Evolutionary conservation across 805 yeast genomes (phyloP), one percentile per base, ranked within the genome.

Genomic region (Ogataea salicorniae): DNA sequence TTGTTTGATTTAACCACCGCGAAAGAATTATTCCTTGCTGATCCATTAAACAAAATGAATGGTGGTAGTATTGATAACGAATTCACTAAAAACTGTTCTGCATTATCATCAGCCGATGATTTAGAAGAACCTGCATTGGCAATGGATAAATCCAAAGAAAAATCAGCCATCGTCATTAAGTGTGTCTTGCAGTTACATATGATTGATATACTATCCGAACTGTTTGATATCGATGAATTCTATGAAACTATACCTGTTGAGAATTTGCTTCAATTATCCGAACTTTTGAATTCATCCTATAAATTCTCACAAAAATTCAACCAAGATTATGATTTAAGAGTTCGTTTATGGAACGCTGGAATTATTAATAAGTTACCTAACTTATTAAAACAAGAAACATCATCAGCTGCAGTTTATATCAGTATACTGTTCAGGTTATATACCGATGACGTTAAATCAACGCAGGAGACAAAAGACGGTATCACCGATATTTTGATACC

Each of bases 361-460:
- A 83, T 90, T 37, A 92, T 91, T 68, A 95, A 89, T 59, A 84
- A 91, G 61, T 75, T 92, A 46, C 99, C 99, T 18, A 95, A 94
- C 58, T 70, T 94, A 57, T 71, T 91, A 57, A 87, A 87, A 58
- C 99, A 95, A 67, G 99, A 95, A 66, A 83, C 95, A 0, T 80
- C 89, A 34, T 81, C 97, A 0, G 84, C 96, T 1, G 92, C 95
- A 1, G 96, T 90, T 1, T 86, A 83, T 63, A 81, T 92, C 53
- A 82, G 84, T 57, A 76, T 91, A 41, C 74, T 87, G 73, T 87
- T 92, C 74, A 76, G 85, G 58, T 70, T 92, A 60, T 90, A 88
- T 64, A 79, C 85, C 50, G 89, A 84, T 60, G 72, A 74, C 15
- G 74, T 71, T 26, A 80, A 80, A 61, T 72, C 76, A 5, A 69